phyloP scores from a whole-genome alignment of 306 rosid species.

The Castanea sativa region DNA sequence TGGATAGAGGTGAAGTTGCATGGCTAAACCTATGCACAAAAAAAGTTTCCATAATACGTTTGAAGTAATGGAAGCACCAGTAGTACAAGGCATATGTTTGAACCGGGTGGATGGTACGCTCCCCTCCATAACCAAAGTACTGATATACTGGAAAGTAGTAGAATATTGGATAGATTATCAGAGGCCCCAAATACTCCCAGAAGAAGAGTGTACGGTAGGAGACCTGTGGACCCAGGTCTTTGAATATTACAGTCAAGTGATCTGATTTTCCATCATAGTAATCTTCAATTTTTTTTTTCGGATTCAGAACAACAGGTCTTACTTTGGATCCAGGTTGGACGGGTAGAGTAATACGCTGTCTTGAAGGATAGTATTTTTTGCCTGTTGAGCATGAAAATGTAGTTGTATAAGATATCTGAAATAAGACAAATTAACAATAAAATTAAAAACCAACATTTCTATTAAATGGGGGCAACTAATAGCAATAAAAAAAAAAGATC shows the following conservation, averaged over 20 bases:
- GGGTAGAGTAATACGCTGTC: conserved; percentile 92
- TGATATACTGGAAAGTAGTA: conserved; percentile 77
- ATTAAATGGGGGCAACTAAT: too few relatives aligned
- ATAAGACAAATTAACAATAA: conserved; percentile 27
- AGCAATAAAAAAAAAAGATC: too few relatives aligned
- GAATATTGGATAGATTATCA: conserved; percentile 85
- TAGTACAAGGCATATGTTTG: conserved; percentile 93
- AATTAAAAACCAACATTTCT: not conserved
- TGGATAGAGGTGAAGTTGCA: conserved; percentile 91
- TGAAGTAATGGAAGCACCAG: conserved; percentile 94
- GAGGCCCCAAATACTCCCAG: conserved; percentile 90
- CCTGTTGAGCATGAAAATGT: conserved; percentile 43
- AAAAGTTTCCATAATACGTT: conserved; percentile 90
- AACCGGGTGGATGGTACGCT: conserved; percentile 66
- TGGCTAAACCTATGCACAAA: conserved; percentile 96
- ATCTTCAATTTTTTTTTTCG: conserved; percentile 70
- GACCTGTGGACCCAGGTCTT: conserved; percentile 95
- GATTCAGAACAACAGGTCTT: conserved; percentile 64
- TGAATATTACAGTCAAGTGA: conserved; percentile 60
- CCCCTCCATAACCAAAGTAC: conserved; percentile 66
- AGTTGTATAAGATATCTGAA: too few relatives aligned
- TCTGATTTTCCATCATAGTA: conserved; percentile 59
- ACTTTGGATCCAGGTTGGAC: conserved; percentile 78
- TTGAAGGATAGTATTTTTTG: conserved; percentile 70
- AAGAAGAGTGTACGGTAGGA: conserved; percentile 81